Percentiles rank a stretch among this genome's conserved stretches.
These are phyloP conservation scores for Heracleum sosnowskyi DNA, from an alignment of 129 eudicot genomes.

Conservation along the genomic window DNA sequence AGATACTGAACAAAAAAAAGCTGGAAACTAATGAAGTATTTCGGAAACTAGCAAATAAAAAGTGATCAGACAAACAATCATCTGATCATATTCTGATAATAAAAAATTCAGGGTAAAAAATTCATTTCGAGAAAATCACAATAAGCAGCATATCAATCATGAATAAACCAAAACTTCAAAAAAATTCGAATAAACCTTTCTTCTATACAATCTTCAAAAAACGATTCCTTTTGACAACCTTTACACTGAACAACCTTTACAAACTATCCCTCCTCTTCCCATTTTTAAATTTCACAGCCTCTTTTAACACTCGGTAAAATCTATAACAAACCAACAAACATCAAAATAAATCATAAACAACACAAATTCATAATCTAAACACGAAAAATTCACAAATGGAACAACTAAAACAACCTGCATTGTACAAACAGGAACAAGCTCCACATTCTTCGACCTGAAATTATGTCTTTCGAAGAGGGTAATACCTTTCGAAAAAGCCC, in stretches of 20 bases:
- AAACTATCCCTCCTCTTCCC: conserved; percentile 36
- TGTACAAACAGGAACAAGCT: conserved; percentile 53
- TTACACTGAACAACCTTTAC: conserved; percentile 68
- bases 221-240: conserved; percentile 64
- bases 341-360: neutral
- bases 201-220: conserved; percentile 67
- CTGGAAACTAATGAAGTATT: neutral
- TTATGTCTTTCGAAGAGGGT: conserved; percentile 35
- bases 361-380: neutral
- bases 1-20: neutral
- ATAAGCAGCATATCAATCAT: neutral
- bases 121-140: too few relatives aligned
- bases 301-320: conserved; percentile 28
- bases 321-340: conserved; percentile 18
- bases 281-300: conserved; percentile 24
- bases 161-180: neutral
- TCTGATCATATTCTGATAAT: too few relatives aligned
- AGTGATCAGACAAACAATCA: neutral
- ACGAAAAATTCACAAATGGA: neutral
- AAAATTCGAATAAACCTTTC: conserved; percentile 43
- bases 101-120: too few relatives aligned
- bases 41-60: neutral
- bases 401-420: conserved; percentile 62
- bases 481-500: too few relatives aligned
- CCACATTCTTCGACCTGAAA: conserved; percentile 81